Conservation (phyloP, 192 early-diverging fungal genomes). For the Entomortierella lignicola region DNA sequence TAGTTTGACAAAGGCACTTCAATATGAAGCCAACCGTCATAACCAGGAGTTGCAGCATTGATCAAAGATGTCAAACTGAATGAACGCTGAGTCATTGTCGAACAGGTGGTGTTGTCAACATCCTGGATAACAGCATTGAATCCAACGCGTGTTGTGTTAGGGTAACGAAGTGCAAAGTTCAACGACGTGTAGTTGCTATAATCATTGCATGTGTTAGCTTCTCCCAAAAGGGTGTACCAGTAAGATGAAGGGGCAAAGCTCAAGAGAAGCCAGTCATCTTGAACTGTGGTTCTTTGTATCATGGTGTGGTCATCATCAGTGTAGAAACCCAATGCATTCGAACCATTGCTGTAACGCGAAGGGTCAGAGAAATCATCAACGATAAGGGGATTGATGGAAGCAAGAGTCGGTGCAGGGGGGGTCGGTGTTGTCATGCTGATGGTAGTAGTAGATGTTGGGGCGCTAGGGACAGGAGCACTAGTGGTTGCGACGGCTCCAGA, state of each 20-base stretch:
- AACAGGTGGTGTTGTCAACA: not conserved
- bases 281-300: not conserved
- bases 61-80: slow-evolving; percentile 10
- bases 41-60: not conserved
- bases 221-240: too few relatives aligned
- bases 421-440: slow-evolving; percentile 8
- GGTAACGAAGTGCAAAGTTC: slow-evolving; percentile 17
- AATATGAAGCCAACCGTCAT: slow-evolving; percentile 7
- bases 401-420: slow-evolving; percentile 10
- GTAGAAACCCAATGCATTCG: slow-evolving; percentile 11
- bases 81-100: not conserved
- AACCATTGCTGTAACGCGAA: slow-evolving; percentile 15
- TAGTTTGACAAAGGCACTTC: slow-evolving; percentile 7
- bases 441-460: slow-evolving; percentile 11
- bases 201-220: slow-evolving; percentile 20
- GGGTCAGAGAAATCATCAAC: too few relatives aligned
- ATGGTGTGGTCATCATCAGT: slow-evolving; percentile 19
- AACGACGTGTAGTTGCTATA: slow-evolving; percentile 7
- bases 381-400: not conserved
- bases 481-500: too few relatives aligned
- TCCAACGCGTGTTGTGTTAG: slow-evolving; percentile 11
- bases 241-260: too few relatives aligned
- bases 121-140: slow-evolving; percentile 17
- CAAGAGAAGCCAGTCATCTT: too few relatives aligned
- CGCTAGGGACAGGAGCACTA: not conserved